phyloP scores from a whole-genome alignment of 1,139 yeast genomes.

The Pichia sp. region DNA sequence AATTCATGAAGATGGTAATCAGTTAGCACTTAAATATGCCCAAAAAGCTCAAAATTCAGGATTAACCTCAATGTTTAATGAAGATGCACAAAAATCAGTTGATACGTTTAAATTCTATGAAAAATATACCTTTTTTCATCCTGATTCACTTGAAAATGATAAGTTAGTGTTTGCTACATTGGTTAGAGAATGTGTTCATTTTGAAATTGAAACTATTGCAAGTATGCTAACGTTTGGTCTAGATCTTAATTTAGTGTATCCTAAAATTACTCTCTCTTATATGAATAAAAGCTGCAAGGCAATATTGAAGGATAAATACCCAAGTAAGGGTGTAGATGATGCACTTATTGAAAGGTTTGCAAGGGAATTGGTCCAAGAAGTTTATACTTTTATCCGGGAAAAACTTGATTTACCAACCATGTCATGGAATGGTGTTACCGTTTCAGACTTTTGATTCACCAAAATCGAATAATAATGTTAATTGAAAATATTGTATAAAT shows the following conservation, averaged over 20 bases:
- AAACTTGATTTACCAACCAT: slow-evolving; percentile 13
- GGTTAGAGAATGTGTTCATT: slow-evolving; percentile 17
- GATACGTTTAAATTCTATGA: slow-evolving; percentile 13
- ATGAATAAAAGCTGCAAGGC: slow-evolving; percentile 13
- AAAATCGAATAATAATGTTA: not conserved
- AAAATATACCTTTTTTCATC: slow-evolving; percentile 12
- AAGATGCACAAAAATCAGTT: slow-evolving; percentile 13
- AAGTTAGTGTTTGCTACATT: slow-evolving; percentile 13
- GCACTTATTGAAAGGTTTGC: slow-evolving; percentile 10
- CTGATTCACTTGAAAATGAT: slow-evolving; percentile 10
- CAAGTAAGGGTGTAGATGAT: slow-evolving; percentile 4
- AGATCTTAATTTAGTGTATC: slow-evolving; percentile 10
- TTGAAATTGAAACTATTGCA: slow-evolving; percentile 18
- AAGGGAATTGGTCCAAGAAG: slow-evolving; percentile 10
- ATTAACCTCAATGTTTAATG: slow-evolving; percentile 15
- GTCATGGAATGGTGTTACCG: slow-evolving; percentile 14
- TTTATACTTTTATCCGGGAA: slow-evolving; percentile 8
- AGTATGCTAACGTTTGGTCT: slow-evolving; percentile 17
- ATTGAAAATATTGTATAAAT: not conserved
- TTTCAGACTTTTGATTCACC: not conserved
- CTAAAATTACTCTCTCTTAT: slow-evolving; percentile 12
- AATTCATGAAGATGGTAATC: slow-evolving; percentile 12
- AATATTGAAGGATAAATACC: slow-evolving; percentile 8
- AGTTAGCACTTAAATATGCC: slow-evolving; percentile 12
- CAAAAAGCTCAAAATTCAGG: slow-evolving; percentile 11